These are phyloP conservation scores for Yamadazyma insecticola DNA, from an alignment of 805 yeast species.

Conservation along the genomic window DNA sequence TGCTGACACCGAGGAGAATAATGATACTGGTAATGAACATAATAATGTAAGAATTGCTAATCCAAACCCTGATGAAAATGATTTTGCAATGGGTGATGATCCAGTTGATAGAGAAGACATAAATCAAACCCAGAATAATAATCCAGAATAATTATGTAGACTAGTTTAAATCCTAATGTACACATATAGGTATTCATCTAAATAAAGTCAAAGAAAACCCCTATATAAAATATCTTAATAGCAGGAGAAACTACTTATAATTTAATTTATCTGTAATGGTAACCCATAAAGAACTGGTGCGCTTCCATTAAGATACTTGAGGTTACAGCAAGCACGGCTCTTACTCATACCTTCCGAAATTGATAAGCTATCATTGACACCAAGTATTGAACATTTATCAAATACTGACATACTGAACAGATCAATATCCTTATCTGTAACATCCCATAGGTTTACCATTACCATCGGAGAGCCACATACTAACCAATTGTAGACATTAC, in stretches of 20 bases:
- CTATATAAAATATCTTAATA: too few species aligned
- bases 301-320: slow-evolving; percentile 80
- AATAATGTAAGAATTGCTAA: background rate
- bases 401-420: slow-evolving; percentile 61
- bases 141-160: too few species aligned
- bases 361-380: background rate
- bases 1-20: background rate
- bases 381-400: slow-evolving; percentile 59
- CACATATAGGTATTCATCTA: too few species aligned
- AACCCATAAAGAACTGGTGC: slow-evolving; percentile 91
- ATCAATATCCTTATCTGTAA: slow-evolving; percentile 94
- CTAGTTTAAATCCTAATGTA: too few species aligned
- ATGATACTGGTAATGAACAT: background rate
- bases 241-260: too few species aligned
- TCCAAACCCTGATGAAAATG: background rate
- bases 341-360: slow-evolving; percentile 34
- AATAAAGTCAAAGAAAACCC: too few species aligned
- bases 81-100: background rate
- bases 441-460: slow-evolving; percentile 91
- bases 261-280: too few species aligned
- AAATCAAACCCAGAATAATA: too few species aligned
- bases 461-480: slow-evolving; percentile 80
- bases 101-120: background rate
- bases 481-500: slow-evolving; percentile 73
- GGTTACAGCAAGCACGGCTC: slow-evolving; percentile 66